Evolutionary conservation across 306 rosid species (phyloP).

Genomic region (Medicago arabica): DNA sequence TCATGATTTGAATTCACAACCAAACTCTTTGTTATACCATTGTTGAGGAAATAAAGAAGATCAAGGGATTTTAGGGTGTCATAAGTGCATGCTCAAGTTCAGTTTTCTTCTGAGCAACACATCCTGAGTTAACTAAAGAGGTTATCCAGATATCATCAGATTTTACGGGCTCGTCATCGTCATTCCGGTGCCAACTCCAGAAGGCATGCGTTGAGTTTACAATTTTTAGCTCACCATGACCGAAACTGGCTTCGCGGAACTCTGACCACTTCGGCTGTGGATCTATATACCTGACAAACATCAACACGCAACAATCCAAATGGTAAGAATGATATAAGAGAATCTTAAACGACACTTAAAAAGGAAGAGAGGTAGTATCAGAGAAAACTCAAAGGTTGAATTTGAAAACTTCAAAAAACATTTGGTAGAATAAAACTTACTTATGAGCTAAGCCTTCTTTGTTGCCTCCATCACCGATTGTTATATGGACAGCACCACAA

Average conservation of each 20-base stretch:
- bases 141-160: constrained; percentile 89
- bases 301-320: constrained; percentile 4
- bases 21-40: constrained; percentile 15
- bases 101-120: constrained; percentile 58
- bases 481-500: constrained; percentile 88
- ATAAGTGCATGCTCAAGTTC: constrained; percentile 47
- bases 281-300: constrained; percentile 56
- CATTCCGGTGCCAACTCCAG: constrained; percentile 98
- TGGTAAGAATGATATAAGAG: constrained; percentile 9
- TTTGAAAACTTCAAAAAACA: not conserved
- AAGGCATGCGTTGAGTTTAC: constrained; percentile 78
- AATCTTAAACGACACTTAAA: not conserved
- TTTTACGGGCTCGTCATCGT: constrained; percentile 82
- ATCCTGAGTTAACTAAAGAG: constrained; percentile 68
- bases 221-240: constrained; percentile 85
- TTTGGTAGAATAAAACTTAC: constrained; percentile 50
- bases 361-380: not conserved
- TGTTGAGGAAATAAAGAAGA: constrained; percentile 21
- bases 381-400: constrained; percentile 1
- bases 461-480: constrained; percentile 96
- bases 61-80: constrained; percentile 41
- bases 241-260: constrained; percentile 92
- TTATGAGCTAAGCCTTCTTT: constrained; percentile 81
- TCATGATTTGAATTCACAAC: constrained; percentile 20
- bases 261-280: constrained; percentile 86